Percentiles rank a stretch among this genome's conserved stretches.
Evolutionary conservation across 495 filamentous ascomycete genomes (phyloP).

Genomic region (Jackrogersella minutella): DNA sequence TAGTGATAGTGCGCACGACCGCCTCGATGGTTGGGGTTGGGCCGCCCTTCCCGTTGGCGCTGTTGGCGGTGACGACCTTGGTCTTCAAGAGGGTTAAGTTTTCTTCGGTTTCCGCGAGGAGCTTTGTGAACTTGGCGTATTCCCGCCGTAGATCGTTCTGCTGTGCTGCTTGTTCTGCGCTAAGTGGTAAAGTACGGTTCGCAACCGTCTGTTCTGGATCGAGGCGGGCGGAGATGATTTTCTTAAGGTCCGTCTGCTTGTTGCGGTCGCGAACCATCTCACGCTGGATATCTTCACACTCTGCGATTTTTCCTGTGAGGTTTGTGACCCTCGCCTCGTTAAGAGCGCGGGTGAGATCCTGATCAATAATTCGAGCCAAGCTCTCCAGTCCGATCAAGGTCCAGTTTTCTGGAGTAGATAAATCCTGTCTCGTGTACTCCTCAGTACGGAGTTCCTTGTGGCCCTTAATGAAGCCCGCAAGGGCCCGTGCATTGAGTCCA

Average conservation of each 20-base stretch:
- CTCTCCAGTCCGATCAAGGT: slow-evolving; percentile 73
- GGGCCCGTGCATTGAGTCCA: slow-evolving; percentile 81
- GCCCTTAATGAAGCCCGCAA: slow-evolving; percentile 74
- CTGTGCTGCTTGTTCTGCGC: slow-evolving; percentile 78
- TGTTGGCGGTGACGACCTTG: slow-evolving; percentile 68
- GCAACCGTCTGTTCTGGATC: slow-evolving; percentile 69
- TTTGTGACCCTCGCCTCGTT: slow-evolving; percentile 70
- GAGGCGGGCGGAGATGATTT: slow-evolving; percentile 66
- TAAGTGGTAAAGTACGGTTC: slow-evolving; percentile 74
- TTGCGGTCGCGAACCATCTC: slow-evolving; percentile 72
- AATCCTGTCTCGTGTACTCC: slow-evolving; percentile 61
- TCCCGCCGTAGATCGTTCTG: slow-evolving; percentile 81
- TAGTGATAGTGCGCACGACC: slow-evolving; percentile 86
- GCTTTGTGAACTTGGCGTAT: slow-evolving; percentile 72
- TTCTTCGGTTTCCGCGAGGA: slow-evolving; percentile 80
- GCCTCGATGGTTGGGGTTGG: slow-evolving; percentile 85
- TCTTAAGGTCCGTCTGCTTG: slow-evolving; percentile 76
- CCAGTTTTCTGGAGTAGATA: slow-evolving; percentile 72
- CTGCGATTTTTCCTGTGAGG: slow-evolving; percentile 67
- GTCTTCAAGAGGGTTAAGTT: slow-evolving; percentile 82
- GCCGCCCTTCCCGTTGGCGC: slow-evolving; percentile 53
- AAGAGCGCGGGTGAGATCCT: slow-evolving; percentile 64
- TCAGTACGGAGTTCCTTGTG: slow-evolving; percentile 63
- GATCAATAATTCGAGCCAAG: slow-evolving; percentile 64
- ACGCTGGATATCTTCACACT: slow-evolving; percentile 66